Conservation (phyloP, 2,329 filamentous ascomycete genomes). For the Leptographium procerum region DNA sequence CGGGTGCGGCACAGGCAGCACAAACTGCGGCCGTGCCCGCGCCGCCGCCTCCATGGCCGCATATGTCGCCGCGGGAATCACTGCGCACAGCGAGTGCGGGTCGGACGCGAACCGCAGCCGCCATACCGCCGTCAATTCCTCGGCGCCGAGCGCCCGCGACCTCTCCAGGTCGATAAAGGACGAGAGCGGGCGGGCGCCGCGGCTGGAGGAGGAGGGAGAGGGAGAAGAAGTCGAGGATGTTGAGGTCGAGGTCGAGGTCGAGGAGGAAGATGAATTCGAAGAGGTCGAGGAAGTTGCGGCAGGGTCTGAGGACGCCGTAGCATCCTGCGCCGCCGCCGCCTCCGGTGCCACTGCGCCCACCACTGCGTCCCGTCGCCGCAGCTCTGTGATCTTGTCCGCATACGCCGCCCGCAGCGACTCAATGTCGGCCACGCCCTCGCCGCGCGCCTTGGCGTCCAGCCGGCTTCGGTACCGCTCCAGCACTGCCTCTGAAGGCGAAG, state of each 20-base stretch:
- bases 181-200: constrained; percentile 28
- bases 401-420: constrained; percentile 73
- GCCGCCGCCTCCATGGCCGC: constrained; percentile 59
- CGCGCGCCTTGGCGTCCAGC: constrained; percentile 67
- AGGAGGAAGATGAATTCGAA: not conserved
- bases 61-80: constrained; percentile 66
- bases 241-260: not conserved
- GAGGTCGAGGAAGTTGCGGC: not conserved
- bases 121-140: constrained; percentile 84
- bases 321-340: not conserved
- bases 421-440: constrained; percentile 59
- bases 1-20: constrained; percentile 69
- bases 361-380: constrained; percentile 56
- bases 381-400: constrained; percentile 64
- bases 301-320: not conserved
- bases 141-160: constrained; percentile 55
- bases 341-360: constrained; percentile 16
- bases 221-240: not conserved
- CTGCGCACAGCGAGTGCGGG: constrained; percentile 68
- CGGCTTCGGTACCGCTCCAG: constrained; percentile 81
- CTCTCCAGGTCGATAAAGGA: constrained; percentile 68
- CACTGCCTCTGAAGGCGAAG: constrained; percentile 36
- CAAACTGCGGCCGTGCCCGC: constrained; percentile 70
- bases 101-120: constrained; percentile 71
- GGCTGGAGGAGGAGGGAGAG: constrained; percentile 16